A percentile compares a stretch with the other conserved stretches of the same genome.
phyloP scores from a whole-genome alignment of 306 rosid genomes.

The Cicer yamashitae region DNA sequence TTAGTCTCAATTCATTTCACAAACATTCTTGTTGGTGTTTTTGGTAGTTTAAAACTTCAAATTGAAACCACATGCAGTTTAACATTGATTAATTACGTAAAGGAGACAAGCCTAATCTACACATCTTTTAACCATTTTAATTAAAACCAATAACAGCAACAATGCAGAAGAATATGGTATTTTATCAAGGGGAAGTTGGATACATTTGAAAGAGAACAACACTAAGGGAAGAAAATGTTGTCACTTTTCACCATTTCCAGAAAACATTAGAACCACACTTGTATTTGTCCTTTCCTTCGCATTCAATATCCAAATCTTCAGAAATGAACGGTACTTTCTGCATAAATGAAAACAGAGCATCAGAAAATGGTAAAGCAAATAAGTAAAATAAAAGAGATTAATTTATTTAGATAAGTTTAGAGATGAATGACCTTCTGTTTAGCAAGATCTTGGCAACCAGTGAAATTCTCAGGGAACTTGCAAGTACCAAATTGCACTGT shows the following conservation, averaged over 20 bases:
- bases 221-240: not conserved
- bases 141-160: not conserved
- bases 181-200: slow-evolving; percentile 34
- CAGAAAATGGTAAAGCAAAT: not conserved
- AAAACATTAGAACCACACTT: slow-evolving; percentile 99
- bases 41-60: too few relatives aligned
- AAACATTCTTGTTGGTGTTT: too few relatives aligned
- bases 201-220: slow-evolving; percentile 36
- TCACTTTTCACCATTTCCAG: slow-evolving; percentile 89
- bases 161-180: slow-evolving; percentile 4
- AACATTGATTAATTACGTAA: too few relatives aligned
- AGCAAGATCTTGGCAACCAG: slow-evolving; percentile 99
- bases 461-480: slow-evolving; percentile 99
- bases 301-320: slow-evolving; percentile 86
- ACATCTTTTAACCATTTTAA: not conserved
- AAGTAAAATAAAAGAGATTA: not conserved
- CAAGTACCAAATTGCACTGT: slow-evolving; percentile 94
- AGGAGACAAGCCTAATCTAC: not conserved
- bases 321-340: slow-evolving; percentile 92
- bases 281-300: slow-evolving; percentile 94
- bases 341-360: slow-evolving; percentile 30
- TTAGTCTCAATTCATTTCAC: too few relatives aligned
- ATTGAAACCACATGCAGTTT: too few relatives aligned
- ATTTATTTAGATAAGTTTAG: not conserved
- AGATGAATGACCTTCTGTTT: slow-evolving; percentile 72